These are phyloP conservation scores for Maudiozyma serrabonitensis DNA, from an alignment of 805 yeast genomes.

Conservation along the genomic window DNA sequence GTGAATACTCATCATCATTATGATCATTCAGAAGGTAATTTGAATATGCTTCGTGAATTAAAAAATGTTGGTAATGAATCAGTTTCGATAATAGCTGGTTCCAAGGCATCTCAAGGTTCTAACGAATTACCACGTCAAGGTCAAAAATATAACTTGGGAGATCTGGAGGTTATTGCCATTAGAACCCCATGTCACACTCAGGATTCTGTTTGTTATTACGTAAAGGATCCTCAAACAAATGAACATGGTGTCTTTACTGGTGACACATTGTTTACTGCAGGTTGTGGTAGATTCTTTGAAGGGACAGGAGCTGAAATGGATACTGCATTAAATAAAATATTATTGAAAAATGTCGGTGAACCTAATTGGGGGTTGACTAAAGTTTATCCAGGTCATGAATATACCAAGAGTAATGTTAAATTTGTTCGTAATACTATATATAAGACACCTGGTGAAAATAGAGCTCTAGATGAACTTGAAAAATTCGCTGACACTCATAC, in stretches of 20 bases:
- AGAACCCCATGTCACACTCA: slow-evolving; percentile 98
- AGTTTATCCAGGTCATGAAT: slow-evolving; percentile 94
- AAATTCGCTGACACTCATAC: slow-evolving; percentile 46
- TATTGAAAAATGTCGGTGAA: slow-evolving; percentile 50
- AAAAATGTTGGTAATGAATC: slow-evolving; percentile 30
- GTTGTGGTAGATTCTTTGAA: slow-evolving; percentile 96
- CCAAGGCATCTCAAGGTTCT: slow-evolving; percentile 41
- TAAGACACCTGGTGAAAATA: slow-evolving; percentile 30
- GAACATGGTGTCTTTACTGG: slow-evolving; percentile 85
- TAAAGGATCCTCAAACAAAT: slow-evolving; percentile 48
- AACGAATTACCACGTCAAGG: slow-evolving; percentile 61
- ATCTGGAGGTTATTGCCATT: slow-evolving; percentile 61
- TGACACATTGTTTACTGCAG: slow-evolving; percentile 87
- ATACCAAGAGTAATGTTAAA: slow-evolving; percentile 70
- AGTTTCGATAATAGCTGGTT: slow-evolving; percentile 67
- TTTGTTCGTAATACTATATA: slow-evolving; percentile 61
- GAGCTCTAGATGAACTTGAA: slow-evolving; percentile 46
- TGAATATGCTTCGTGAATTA: slow-evolving; percentile 22
- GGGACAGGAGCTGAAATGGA: slow-evolving; percentile 82
- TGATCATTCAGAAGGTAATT: slow-evolving; percentile 90
- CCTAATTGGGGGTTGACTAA: slow-evolving; percentile 35
- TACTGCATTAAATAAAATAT: slow-evolving; percentile 45
- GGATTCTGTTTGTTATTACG: slow-evolving; percentile 86
- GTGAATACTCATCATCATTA: slow-evolving; percentile 95
- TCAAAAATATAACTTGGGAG: slow-evolving; percentile 38